Percentiles rank a stretch among this genome's conserved stretches.
These are phyloP conservation scores for Boletus rex-veris DNA, from an alignment of 768 basidiomycete species.

Conservation along the genomic window DNA sequence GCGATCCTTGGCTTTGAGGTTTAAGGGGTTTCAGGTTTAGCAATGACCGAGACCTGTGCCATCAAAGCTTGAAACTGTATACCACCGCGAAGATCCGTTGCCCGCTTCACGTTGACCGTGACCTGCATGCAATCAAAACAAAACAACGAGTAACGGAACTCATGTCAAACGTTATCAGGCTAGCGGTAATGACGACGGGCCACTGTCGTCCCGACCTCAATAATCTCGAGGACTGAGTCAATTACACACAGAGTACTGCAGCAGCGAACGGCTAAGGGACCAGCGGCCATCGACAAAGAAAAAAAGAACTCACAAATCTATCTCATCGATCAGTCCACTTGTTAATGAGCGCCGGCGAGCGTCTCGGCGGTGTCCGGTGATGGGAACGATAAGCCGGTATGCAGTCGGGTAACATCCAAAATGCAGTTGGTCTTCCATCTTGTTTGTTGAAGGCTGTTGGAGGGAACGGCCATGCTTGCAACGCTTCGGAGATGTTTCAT, in stretches of 20 bases:
- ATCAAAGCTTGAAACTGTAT: neutral
- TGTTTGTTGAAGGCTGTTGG: neutral
- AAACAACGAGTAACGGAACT: neutral
- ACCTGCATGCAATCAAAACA: neutral
- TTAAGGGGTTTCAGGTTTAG: too few relatives aligned
- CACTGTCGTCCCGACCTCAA: too few relatives aligned
- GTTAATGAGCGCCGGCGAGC: neutral
- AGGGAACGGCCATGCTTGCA: neutral
- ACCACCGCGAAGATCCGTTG: neutral
- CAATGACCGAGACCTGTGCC: too few relatives aligned
- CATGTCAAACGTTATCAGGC: conserved; percentile 1
- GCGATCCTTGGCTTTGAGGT: too few relatives aligned
- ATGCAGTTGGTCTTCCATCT: too few relatives aligned
- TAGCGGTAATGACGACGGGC: neutral
- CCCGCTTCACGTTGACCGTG: neutral
- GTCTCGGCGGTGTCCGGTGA: neutral
- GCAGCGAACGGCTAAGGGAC: neutral
- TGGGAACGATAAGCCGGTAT: too few relatives aligned
- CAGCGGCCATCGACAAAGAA: neutral
- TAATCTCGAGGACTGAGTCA: neutral
- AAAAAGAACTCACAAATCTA: neutral
- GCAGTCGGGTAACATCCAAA: too few relatives aligned
- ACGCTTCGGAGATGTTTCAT: neutral
- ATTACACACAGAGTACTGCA: neutral
- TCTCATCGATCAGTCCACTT: neutral